A percentile compares a stretch with the other conserved stretches of the same genome.
Evolutionary conservation across 768 basidiomycete genomes (phyloP).

Genomic region (Pleurotus ostreatus): DNA sequence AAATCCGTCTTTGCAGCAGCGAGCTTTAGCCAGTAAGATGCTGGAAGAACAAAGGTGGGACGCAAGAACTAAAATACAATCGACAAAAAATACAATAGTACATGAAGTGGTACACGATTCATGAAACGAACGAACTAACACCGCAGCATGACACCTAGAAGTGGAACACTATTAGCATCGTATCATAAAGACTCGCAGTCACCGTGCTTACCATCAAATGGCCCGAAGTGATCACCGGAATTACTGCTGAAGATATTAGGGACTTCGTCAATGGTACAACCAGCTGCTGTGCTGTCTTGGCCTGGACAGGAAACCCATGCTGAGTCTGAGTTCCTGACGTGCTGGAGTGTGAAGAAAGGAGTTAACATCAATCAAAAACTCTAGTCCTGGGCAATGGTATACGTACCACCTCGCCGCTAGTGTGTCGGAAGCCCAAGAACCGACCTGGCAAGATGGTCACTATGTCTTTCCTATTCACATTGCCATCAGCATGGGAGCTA

Average conservation of each 20-base stretch:
- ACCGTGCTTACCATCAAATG: conserved; percentile 29
- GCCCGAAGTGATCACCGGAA: conserved; percentile 41
- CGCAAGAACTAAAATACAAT: too few relatives aligned
- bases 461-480: conserved; percentile 28
- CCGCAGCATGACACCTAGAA: too few relatives aligned
- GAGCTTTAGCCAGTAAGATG: too few relatives aligned
- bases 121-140: too few relatives aligned
- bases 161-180: too few relatives aligned
- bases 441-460: conserved; percentile 38
- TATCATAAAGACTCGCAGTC: too few relatives aligned
- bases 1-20: too few relatives aligned
- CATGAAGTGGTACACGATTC: too few relatives aligned
- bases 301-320: conserved; percentile 58
- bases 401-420: conserved; percentile 42
- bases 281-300: conserved; percentile 49
- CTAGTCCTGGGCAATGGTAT: conserved; percentile 11
- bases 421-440: conserved; percentile 40
- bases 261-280: conserved; percentile 45
- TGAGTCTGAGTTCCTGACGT: conserved; percentile 40
- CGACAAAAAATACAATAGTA: too few relatives aligned
- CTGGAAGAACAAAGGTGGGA: too few relatives aligned
- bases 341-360: conserved; percentile 10
- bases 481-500: too few relatives aligned
- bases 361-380: not conserved
- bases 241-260: conserved; percentile 36